A percentile compares a stretch with the other conserved stretches of the same genome.
Conservation (phyloP, 495 filamentous ascomycete genomes). For the Podospora appendiculata region DNA sequence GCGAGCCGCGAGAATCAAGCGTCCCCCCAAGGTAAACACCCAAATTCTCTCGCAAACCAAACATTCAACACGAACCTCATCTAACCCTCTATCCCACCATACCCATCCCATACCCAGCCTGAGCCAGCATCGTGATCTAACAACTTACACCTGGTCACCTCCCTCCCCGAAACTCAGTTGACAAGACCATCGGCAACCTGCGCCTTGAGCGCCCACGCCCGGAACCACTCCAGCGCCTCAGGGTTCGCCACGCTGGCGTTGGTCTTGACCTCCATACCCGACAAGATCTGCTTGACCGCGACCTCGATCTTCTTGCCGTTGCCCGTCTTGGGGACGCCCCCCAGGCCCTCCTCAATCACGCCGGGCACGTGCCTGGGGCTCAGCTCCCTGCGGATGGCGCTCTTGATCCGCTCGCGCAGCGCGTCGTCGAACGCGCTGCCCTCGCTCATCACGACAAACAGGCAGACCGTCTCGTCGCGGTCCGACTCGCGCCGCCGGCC, state of each 20-base stretch:
- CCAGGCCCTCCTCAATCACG: slow-evolving; percentile 63
- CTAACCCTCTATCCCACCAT: too few relatives aligned
- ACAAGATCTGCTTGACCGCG: slow-evolving; percentile 90
- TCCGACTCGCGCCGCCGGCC: slow-evolving; percentile 67
- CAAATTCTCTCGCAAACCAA: too few relatives aligned
- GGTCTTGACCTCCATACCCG: slow-evolving; percentile 75
- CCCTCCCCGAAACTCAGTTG: too few relatives aligned
- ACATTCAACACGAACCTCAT: too few relatives aligned
- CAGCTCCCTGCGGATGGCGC: slow-evolving; percentile 60
- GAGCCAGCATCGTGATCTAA: too few relatives aligned
- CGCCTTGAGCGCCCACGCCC: slow-evolving; percentile 50
- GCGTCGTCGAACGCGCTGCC: slow-evolving; percentile 40
- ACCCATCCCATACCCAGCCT: too few relatives aligned
- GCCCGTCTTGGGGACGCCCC: slow-evolving; percentile 76
- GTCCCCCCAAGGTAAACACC: too few relatives aligned
- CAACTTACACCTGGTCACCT: too few relatives aligned
- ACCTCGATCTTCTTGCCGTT: slow-evolving; percentile 96
- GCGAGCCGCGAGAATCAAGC: too few relatives aligned
- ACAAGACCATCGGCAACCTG: too few relatives aligned
- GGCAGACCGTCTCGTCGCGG: slow-evolving; percentile 72
- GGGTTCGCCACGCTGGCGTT: slow-evolving; percentile 81
- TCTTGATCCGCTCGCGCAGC: slow-evolving; percentile 53
- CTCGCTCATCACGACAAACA: slow-evolving; percentile 72
- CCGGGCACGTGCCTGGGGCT: slow-evolving; percentile 81
- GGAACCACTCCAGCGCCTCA: slow-evolving; percentile 78